Evolutionary conservation across 2,329 filamentous ascomycete genomes (phyloP).

Genomic region (Aureobasidium sp.): DNA sequence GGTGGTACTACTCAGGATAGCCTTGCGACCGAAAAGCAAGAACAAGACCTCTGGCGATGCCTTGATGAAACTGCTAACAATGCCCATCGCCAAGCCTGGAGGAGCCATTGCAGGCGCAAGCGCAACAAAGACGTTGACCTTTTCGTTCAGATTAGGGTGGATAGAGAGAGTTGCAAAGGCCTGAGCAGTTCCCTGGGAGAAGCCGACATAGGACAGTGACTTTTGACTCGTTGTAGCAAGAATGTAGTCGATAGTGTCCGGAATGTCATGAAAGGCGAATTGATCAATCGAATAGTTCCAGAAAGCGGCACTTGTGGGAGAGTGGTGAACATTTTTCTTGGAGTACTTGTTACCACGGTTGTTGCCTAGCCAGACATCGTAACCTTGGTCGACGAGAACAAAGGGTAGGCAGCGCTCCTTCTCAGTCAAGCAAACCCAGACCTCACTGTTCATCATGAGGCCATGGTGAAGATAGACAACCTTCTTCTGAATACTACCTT

Average conservation of each 20-base stretch:
- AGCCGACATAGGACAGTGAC: conserved; percentile 91
- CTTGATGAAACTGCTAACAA: conserved; percentile 89
- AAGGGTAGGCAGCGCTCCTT: conserved; percentile 82
- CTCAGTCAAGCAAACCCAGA: conserved; percentile 92
- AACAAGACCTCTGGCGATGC: conserved; percentile 88
- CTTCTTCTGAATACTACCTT: conserved; percentile 64
- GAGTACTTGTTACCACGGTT: conserved; percentile 99
- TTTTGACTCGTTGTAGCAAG: conserved; percentile 73
- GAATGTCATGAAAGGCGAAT: conserved; percentile 96
- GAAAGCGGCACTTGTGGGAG: conserved; percentile 69
- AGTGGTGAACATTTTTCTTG: conserved; percentile 76
- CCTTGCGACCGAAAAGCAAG: conserved; percentile 83
- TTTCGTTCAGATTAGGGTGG: conserved; percentile 83
- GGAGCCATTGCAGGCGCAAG: conserved; percentile 95
- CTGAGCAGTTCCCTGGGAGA: conserved; percentile 94
- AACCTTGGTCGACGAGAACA: conserved; percentile 78
- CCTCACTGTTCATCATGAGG: conserved; percentile 96
- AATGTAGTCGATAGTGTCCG: conserved; percentile 88
- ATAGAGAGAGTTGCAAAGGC: conserved; percentile 91
- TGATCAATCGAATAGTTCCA: conserved; percentile 99
- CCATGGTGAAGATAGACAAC: conserved; percentile 94
- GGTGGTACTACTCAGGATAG: conserved; percentile 83
- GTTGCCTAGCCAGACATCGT: conserved; percentile 97
- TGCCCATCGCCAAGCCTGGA: conserved; percentile 77
- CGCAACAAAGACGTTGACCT: conserved; percentile 93